Conservation (phyloP, 345 rosid genomes). For the Euphorbia lathyris region DNA sequence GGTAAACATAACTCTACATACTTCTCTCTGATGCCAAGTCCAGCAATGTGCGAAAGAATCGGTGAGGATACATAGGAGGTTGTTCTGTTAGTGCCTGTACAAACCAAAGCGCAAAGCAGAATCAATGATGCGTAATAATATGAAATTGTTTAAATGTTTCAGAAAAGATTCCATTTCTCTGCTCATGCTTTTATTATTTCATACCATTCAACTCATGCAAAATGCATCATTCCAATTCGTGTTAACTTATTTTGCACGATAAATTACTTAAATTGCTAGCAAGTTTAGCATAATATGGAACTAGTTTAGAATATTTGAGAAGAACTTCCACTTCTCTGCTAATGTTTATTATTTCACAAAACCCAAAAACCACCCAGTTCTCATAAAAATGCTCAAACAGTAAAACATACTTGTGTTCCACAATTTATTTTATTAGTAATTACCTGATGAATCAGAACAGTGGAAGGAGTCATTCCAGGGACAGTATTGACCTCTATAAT, state of each 20-base stretch:
- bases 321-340: background rate
- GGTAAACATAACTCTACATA: constrained; percentile 15
- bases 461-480: constrained; percentile 73
- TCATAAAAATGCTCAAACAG: background rate
- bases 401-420: background rate
- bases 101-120: background rate
- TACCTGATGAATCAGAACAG: constrained; percentile 2
- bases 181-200: background rate
- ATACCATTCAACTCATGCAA: background rate
- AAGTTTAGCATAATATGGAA: background rate
- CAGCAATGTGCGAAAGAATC: constrained; percentile 74
- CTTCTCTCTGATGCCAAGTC: constrained; percentile 62
- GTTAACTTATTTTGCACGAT: too few species aligned
- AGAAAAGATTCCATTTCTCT: background rate
- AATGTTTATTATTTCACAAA: background rate
- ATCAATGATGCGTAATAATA: background rate
- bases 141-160: too few species aligned
- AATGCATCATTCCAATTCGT: background rate
- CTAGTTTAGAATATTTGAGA: background rate
- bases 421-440: background rate
- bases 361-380: background rate
- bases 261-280: background rate
- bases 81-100: constrained; percentile 76
- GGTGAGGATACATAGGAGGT: constrained; percentile 76
- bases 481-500: constrained; percentile 91